These are phyloP conservation scores for Talaromyces sp. DNA, from an alignment of 2,329 filamentous ascomycete genomes.

Conservation along the genomic window DNA sequence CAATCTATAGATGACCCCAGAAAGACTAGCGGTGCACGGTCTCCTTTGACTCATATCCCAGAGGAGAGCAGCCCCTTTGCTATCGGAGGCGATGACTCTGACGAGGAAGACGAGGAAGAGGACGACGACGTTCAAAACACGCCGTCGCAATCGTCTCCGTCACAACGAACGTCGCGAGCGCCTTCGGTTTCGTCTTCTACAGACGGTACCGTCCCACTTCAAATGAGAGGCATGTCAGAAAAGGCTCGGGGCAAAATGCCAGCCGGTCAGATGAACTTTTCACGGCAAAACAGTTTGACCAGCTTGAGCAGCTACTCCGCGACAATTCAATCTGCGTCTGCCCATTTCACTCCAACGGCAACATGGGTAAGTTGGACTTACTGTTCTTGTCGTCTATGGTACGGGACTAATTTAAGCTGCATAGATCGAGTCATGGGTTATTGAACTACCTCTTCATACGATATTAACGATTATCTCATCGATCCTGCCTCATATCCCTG, in stretches of 20 bases:
- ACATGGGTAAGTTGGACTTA: constrained; percentile 56
- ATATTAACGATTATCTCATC: constrained; percentile 70
- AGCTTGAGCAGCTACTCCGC: constrained; percentile 67
- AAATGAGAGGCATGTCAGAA: constrained; percentile 90
- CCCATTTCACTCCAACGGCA: constrained; percentile 69
- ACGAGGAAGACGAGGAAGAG: constrained; percentile 38
- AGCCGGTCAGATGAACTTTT: constrained; percentile 74
- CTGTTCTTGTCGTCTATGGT: not conserved
- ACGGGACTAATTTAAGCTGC: constrained; percentile 15
- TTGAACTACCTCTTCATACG: constrained; percentile 82
- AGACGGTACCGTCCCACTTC: constrained; percentile 76
- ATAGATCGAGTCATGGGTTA: constrained; percentile 88
- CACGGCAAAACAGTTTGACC: constrained; percentile 81
- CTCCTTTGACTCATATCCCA: constrained; percentile 63
- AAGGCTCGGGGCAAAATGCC: constrained; percentile 96
- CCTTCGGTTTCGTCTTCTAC: constrained; percentile 64
- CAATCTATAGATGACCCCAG: constrained; percentile 38
- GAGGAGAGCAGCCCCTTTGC: constrained; percentile 79
- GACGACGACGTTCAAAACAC: constrained; percentile 50
- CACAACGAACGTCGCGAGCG: constrained; percentile 53
- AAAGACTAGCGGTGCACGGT: constrained; percentile 47
- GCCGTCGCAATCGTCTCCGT: constrained; percentile 53
- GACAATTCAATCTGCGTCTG: constrained; percentile 49
- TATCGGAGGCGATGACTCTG: constrained; percentile 74
- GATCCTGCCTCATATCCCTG: constrained; percentile 49